phyloP scores from a whole-genome alignment of 2,329 filamentous ascomycete genomes.

The Dothideomycetes sp. region DNA sequence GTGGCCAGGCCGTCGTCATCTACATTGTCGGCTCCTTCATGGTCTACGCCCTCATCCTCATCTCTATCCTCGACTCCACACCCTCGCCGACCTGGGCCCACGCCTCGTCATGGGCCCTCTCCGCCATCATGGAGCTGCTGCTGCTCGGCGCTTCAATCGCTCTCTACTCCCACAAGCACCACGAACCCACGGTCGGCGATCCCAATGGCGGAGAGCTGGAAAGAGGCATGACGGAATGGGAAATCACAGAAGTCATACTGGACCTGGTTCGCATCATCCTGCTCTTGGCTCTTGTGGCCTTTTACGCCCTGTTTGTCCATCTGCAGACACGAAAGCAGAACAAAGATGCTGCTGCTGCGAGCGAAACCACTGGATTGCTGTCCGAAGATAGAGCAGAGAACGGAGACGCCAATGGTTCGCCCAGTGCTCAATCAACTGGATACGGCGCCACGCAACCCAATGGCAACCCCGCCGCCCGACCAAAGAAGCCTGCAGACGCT shows the following conservation, averaged over 20 bases:
- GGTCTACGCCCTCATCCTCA: conserved; percentile 73
- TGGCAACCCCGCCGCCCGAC: conserved; percentile 34
- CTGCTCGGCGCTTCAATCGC: conserved; percentile 60
- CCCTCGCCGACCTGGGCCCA: conserved; percentile 73
- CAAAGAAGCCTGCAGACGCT: conserved; percentile 14
- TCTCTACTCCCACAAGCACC: conserved; percentile 57
- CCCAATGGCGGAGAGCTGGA: conserved; percentile 22
- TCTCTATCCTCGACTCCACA: conserved; percentile 75
- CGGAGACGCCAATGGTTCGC: conserved; percentile 30
- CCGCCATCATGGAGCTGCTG: conserved; percentile 59
- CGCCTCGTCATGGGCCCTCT: conserved; percentile 66
- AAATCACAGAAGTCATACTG: conserved; percentile 54
- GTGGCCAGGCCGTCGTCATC: conserved; percentile 65
- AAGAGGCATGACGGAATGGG: conserved; percentile 44
- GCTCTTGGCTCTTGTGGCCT: conserved; percentile 45
- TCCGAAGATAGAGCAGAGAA: conserved; percentile 34
- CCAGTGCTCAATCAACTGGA: conserved; percentile 30
- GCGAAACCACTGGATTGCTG: conserved; percentile 56
- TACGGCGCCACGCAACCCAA: conserved; percentile 40
- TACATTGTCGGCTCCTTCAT: conserved; percentile 79
- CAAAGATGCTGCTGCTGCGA: conserved; percentile 31
- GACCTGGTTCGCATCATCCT: conserved; percentile 59
- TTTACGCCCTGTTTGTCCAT: conserved; percentile 48
- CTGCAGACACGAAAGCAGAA: conserved; percentile 26
- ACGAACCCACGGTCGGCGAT: conserved; percentile 46